A percentile compares a stretch with the other conserved stretches of the same genome.
Conservation (phyloP, 148 eudicot species). For the Rhododendron ovatum region DNA sequence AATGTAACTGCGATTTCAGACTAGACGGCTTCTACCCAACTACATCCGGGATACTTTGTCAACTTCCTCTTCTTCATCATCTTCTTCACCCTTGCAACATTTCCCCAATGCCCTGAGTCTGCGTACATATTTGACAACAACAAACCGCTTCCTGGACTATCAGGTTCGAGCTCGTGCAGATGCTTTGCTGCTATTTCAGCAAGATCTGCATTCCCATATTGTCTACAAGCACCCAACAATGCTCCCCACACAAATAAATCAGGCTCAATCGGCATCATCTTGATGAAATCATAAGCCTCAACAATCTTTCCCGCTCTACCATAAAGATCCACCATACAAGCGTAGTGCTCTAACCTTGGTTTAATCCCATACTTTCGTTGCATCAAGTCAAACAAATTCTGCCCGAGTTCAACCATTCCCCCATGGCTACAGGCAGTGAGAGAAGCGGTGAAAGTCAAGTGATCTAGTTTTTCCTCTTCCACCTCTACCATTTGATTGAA, state of each 20-base stretch:
- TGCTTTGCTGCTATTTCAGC: conserved; percentile 65
- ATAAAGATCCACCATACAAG: conserved; percentile 72
- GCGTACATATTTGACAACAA: conserved; percentile 59
- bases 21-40: conserved; percentile 62
- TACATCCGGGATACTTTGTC: conserved; percentile 47
- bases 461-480: conserved; percentile 45
- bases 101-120: conserved; percentile 54
- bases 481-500: conserved; percentile 47
- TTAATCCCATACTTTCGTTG: conserved; percentile 42
- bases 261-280: conserved; percentile 54
- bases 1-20: not conserved
- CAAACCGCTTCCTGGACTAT: conserved; percentile 60
- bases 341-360: conserved; percentile 80
- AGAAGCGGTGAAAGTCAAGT: conserved; percentile 78
- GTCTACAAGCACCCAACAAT: conserved; percentile 67
- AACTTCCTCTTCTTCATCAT: conserved; percentile 47
- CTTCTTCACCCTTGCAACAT: conserved; percentile 50
- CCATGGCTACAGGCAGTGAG: conserved; percentile 74
- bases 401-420: conserved; percentile 61
- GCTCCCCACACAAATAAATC: conserved; percentile 85
- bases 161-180: conserved; percentile 63
- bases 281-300: conserved; percentile 57
- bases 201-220: conserved; percentile 51
- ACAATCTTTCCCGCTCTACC: conserved; percentile 63
- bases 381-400: conserved; percentile 47